Evolutionary conservation across 2,329 filamentous ascomycete genomes (phyloP).

Genomic region (Colletotrichum shisoi): DNA sequence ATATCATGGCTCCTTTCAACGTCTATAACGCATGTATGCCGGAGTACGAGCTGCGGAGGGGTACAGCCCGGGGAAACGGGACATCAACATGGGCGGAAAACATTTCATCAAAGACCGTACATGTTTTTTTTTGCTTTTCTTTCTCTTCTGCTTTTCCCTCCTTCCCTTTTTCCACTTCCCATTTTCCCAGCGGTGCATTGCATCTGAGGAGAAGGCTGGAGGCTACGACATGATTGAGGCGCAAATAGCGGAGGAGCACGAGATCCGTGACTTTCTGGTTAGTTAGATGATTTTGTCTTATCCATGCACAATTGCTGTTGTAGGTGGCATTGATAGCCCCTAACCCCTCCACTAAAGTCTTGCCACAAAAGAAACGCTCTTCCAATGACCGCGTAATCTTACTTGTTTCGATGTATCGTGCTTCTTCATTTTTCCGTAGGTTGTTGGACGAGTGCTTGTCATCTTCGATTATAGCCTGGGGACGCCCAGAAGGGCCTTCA

Average conservation of each 20-base stretch:
- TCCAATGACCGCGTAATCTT: not conserved
- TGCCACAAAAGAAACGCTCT: not conserved
- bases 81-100: not conserved
- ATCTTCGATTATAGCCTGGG: constrained; percentile 16
- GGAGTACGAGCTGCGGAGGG: constrained; percentile 39
- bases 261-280: constrained; percentile 12
- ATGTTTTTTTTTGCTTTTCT: not conserved
- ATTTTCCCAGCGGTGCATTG: constrained; percentile 3
- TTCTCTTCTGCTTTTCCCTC: too few species aligned
- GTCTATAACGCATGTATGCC: constrained; percentile 38
- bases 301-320: constrained; percentile 5
- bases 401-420: not conserved
- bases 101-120: constrained; percentile 12
- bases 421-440: constrained; percentile 3
- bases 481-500: constrained; percentile 63
- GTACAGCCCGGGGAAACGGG: constrained; percentile 12
- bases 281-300: constrained; percentile 14
- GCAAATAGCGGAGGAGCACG: constrained; percentile 19
- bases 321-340: constrained; percentile 6
- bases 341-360: too few species aligned
- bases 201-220: constrained; percentile 24
- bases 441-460: not conserved
- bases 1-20: constrained; percentile 25
- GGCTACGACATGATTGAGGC: constrained; percentile 16
- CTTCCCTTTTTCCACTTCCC: too few species aligned